Conservation (phyloP, 495 filamentous ascomycete genomes). For the Acidiella bohemica region DNA sequence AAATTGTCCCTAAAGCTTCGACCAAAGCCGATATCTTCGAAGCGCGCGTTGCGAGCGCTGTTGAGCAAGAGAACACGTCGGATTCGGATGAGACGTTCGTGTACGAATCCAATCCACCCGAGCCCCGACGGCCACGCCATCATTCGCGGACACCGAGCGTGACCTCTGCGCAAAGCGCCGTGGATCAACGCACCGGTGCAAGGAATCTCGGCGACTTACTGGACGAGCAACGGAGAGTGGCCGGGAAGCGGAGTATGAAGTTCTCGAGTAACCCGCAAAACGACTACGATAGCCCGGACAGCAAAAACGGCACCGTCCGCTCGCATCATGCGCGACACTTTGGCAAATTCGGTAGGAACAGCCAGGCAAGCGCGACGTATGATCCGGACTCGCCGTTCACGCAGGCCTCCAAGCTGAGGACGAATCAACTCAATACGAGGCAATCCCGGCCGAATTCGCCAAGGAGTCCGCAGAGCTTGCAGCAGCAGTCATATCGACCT, state of each 20-base stretch:
- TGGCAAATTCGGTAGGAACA: conserved; percentile 16
- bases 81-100: conserved; percentile 98
- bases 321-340: conserved; percentile 16
- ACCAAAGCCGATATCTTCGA: conserved; percentile 98
- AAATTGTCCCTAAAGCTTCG: conserved; percentile 43
- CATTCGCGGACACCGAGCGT: conserved; percentile 93
- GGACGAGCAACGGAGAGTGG: conserved; percentile 47
- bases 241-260: conserved; percentile 91
- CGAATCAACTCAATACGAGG: conserved; percentile 33
- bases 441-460: conserved; percentile 33
- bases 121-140: conserved; percentile 67
- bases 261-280: conserved; percentile 76
- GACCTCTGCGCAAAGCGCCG: conserved; percentile 75
- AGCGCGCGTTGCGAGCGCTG: conserved; percentile 85
- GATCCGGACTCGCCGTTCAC: conserved; percentile 20
- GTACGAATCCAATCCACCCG: conserved; percentile 95
- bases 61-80: conserved; percentile 83
- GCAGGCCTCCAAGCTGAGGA: conserved; percentile 17
- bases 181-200: conserved; percentile 45
- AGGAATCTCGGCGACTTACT: conserved; percentile 49
- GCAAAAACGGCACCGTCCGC: conserved; percentile 19
- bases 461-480: conserved; percentile 18
- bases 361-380: conserved; percentile 13
- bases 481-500: conserved; percentile 23
- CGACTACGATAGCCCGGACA: conserved; percentile 28